Base-by-base conservation (phyloP, 768 basidiomycete genomes). In the Termitomyces sp. region DNA sequence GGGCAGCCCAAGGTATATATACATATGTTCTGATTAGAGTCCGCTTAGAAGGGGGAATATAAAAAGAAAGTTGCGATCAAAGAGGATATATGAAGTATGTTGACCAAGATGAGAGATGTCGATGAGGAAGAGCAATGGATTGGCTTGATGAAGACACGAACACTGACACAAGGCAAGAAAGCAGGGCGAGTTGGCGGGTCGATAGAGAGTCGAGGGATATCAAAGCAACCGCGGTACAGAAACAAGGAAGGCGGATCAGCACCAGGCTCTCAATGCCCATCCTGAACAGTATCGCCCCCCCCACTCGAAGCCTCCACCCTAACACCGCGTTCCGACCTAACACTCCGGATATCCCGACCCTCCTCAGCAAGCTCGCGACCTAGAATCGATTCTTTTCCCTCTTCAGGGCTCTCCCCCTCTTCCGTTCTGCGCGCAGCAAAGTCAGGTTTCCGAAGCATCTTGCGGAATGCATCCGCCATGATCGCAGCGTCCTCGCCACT, bases 381-480 rank as follows among this genome's bases (percentile, higher is more conserved):
- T 47, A 93, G 70, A 43, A 88, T 67, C 47, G 74, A 70, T 58
- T 74, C 73, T 26, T 70, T 70, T 17, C 64, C 67, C 26, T 71
- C 58, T 26, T 81, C 85, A 0, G 84, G 85, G 58, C 78, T 80
- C 45, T 84, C 84, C 19, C 81, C 84, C 65, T 91, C 90, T 63
- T 89, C 88, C 14, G 84, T 78, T 3, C 84, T 79, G 52, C 77
- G 67, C 19, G 70, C 80, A n/a, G 85, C 79, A 68, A 94, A 95
- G 66, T 92, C 91, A 10, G 93, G 93, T 68, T 93, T 93, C 67
- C 93, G 79, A 65, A 96, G 74, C 60, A 88, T 89, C 68, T 88
- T 84, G 64, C 93, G 78, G 72, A 95, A 96, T 6, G 93, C 93
- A 73, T 92, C 87, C 40, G 93, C 92, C 84, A 95, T 90, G 66